Conservation (phyloP, 257 asterid species). For the Dorcoceras hygrometricum region DNA sequence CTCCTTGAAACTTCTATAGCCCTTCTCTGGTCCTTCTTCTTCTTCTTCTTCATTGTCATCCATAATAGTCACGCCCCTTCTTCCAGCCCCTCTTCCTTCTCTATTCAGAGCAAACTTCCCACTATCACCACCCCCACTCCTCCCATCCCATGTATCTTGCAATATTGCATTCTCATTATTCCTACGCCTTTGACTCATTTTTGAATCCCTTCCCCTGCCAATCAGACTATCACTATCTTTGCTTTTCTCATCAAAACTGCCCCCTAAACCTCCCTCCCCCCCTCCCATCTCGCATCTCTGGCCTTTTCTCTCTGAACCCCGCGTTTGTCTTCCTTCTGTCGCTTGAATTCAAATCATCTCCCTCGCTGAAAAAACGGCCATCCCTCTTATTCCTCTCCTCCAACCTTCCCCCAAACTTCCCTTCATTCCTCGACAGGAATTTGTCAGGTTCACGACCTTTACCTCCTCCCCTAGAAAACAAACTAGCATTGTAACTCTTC, state of each 20-base stretch:
- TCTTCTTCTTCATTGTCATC: slow-evolving; percentile 43
- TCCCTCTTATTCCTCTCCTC: slow-evolving; percentile 27
- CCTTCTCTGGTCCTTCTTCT: slow-evolving; percentile 36
- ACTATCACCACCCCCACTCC: neutral
- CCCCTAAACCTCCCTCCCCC: slow-evolving; percentile 19
- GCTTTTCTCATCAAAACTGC: slow-evolving; percentile 9
- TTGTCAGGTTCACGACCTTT: slow-evolving; percentile 32
- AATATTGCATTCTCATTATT: neutral
- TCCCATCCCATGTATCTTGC: slow-evolving; percentile 17
- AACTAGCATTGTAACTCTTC: slow-evolving; percentile 23
- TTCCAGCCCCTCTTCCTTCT: slow-evolving; percentile 1
- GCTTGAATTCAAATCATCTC: slow-evolving; percentile 14
- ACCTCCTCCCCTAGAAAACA: slow-evolving; percentile 37
- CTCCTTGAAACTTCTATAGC: slow-evolving; percentile 48
- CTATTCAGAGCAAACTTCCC: neutral
- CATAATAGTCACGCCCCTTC: slow-evolving; percentile 34
- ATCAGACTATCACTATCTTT: neutral
- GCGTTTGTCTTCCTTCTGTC: slow-evolving; percentile 24
- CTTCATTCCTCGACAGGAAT: slow-evolving; percentile 34
- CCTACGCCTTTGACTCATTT: slow-evolving; percentile 3
- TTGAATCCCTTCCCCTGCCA: slow-evolving; percentile 10
- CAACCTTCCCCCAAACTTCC: slow-evolving; percentile 31
- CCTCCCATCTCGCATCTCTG: slow-evolving; percentile 28
- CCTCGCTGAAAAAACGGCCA: slow-evolving; percentile 27
- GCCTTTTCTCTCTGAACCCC: slow-evolving; percentile 32